Evolutionary conservation across 1,139 yeast species (phyloP).

Genomic region (Geotrichum reessii): DNA sequence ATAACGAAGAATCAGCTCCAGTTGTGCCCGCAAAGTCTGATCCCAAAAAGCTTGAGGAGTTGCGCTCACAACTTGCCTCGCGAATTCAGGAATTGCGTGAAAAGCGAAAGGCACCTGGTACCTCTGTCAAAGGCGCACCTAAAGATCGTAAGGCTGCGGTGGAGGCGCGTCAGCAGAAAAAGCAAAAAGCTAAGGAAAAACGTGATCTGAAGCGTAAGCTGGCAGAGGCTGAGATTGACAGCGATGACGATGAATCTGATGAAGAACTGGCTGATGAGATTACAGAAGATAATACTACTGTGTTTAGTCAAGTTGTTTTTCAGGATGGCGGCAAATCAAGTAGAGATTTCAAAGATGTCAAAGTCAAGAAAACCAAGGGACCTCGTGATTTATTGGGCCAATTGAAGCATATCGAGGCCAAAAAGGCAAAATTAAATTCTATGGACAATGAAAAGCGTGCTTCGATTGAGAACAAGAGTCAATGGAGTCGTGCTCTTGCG

Average conservation of each 20-base stretch:
- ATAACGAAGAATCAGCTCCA: slow-evolving; percentile 55
- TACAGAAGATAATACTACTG: slow-evolving; percentile 37
- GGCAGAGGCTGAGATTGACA: slow-evolving; percentile 12
- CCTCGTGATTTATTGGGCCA: slow-evolving; percentile 89
- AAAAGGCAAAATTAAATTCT: slow-evolving; percentile 56
- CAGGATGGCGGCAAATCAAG: slow-evolving; percentile 79
- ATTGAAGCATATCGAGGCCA: slow-evolving; percentile 64
- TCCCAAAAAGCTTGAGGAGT: slow-evolving; percentile 45
- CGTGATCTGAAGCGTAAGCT: slow-evolving; percentile 35
- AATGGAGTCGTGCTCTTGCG: slow-evolving; percentile 79
- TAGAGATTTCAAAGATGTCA: slow-evolving; percentile 59
- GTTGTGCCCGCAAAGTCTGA: slow-evolving; percentile 30
- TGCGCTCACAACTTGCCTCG: slow-evolving; percentile 65
- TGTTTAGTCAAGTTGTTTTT: slow-evolving; percentile 79
- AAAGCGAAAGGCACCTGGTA: slow-evolving; percentile 87
- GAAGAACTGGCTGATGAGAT: slow-evolving; percentile 25
- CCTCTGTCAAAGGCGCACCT: slow-evolving; percentile 73
- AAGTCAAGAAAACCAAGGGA: slow-evolving; percentile 64
- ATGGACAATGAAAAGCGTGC: slow-evolving; percentile 61
- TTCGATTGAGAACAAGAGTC: slow-evolving; percentile 60
- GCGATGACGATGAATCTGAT: slow-evolving; percentile 12
- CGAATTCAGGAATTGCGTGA: slow-evolving; percentile 67
- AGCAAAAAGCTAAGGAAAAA: slow-evolving; percentile 44
- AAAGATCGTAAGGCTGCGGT: slow-evolving; percentile 46
- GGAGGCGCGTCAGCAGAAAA: slow-evolving; percentile 35